These are phyloP conservation scores for Aspergillus melleus DNA, from an alignment of 2,329 filamentous ascomycete genomes.

Conservation along the genomic window DNA sequence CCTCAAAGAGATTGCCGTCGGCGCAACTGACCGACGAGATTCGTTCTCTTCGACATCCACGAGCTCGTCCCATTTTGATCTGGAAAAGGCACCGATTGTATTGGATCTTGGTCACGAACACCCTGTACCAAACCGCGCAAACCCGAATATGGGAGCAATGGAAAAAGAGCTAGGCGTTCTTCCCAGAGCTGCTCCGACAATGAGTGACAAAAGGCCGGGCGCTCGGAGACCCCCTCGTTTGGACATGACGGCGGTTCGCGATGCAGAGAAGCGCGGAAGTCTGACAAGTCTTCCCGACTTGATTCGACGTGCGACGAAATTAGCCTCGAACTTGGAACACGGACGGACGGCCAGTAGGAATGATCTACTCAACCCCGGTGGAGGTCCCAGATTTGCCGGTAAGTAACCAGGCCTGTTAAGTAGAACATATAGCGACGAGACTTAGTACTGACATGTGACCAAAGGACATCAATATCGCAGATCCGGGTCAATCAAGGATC, in stretches of 20 bases:
- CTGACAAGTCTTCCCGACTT: conserved; percentile 89
- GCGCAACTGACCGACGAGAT: conserved; percentile 12
- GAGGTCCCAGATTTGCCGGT: conserved; percentile 31
- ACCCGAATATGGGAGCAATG: conserved; percentile 18
- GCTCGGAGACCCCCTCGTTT: conserved; percentile 65
- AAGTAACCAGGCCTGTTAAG: conserved; percentile 8
- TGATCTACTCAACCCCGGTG: conserved; percentile 43
- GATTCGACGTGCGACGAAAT: conserved; percentile 80
- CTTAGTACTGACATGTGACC: not conserved
- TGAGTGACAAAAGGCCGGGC: conserved; percentile 42
- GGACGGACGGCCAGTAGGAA: conserved; percentile 66
- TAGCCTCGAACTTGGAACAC: conserved; percentile 84
- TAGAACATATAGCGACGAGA: not conserved
- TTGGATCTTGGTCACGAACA: conserved; percentile 12
- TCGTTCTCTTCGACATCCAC: conserved; percentile 24
- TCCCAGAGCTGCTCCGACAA: conserved; percentile 31
- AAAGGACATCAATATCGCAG: conserved; percentile 33
- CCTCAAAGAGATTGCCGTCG: conserved; percentile 16
- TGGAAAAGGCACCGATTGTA: conserved; percentile 36
- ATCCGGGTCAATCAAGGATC: conserved; percentile 61
- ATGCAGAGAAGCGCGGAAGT: conserved; percentile 81
- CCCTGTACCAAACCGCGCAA: conserved; percentile 3
- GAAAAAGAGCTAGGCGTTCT: conserved; percentile 28
- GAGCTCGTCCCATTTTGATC: conserved; percentile 28
- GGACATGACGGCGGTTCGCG: conserved; percentile 77